Conservation (phyloP, 495 filamentous ascomycete species). For the Talaromyces borbonicus region DNA sequence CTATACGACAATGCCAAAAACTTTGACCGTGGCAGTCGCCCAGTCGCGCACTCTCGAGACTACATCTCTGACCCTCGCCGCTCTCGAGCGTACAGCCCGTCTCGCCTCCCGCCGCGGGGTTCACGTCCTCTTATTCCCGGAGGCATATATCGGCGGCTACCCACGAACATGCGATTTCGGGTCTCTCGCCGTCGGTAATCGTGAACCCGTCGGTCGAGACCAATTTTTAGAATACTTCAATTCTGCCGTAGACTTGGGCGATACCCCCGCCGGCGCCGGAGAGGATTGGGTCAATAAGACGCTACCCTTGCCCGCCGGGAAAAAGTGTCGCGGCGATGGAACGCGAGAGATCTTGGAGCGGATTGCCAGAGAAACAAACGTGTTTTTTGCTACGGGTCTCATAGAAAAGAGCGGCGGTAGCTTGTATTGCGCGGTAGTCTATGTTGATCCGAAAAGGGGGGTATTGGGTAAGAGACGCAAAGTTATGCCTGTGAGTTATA, state of each 20-base stretch:
- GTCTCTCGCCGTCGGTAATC: slow-evolving; percentile 57
- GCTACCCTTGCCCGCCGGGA: slow-evolving; percentile 40
- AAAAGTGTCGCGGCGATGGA: slow-evolving; percentile 62
- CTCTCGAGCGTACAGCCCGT: slow-evolving; percentile 47
- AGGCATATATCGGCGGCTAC: slow-evolving; percentile 90
- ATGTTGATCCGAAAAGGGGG: slow-evolving; percentile 66
- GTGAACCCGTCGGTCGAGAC: slow-evolving; percentile 60
- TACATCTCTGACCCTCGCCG: slow-evolving; percentile 52
- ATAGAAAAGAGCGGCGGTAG: slow-evolving; percentile 75
- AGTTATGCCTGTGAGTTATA: slow-evolving; percentile 68
- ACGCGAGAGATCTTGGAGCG: slow-evolving; percentile 72
- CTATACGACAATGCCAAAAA: slow-evolving; percentile 23
- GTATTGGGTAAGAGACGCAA: slow-evolving; percentile 82
- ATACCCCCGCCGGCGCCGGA: slow-evolving; percentile 66
- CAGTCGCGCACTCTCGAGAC: slow-evolving; percentile 65
- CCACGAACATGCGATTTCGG: slow-evolving; percentile 79
- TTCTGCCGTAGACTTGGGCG: slow-evolving; percentile 72
- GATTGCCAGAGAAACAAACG: slow-evolving; percentile 61
- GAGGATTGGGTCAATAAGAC: slow-evolving; percentile 60
- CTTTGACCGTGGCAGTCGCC: slow-evolving; percentile 63
- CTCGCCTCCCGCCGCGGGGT: slow-evolving; percentile 37
- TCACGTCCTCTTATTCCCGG: slow-evolving; percentile 79
- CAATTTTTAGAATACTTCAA: slow-evolving; percentile 80
- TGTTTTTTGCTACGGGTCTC: slow-evolving; percentile 71
- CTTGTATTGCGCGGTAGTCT: slow-evolving; percentile 76